Conservation (phyloP, 106 monocot species). For the Dendrobium catenatum region DNA sequence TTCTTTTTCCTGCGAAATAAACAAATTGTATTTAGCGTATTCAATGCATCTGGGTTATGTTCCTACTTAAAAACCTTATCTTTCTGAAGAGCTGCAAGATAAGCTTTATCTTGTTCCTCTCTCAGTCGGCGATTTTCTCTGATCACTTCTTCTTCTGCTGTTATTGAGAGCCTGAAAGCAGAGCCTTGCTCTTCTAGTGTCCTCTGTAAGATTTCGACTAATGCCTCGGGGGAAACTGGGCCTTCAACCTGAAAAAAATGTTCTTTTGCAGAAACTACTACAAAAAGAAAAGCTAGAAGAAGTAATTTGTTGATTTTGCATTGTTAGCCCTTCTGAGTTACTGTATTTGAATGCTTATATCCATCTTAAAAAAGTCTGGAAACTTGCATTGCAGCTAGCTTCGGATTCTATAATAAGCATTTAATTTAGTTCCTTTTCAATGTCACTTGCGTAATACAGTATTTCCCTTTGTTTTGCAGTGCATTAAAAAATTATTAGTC, state of each 20-base stretch:
- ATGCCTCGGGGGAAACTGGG: slow-evolving; percentile 22
- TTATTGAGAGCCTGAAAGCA: slow-evolving; percentile 16
- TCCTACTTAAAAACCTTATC: slow-evolving; percentile 16
- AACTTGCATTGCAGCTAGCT: not conserved
- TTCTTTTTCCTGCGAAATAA: slow-evolving; percentile 24
- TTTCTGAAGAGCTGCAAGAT: slow-evolving; percentile 16
- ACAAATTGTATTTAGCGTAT: not conserved
- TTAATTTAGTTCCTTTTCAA: too few relatives aligned
- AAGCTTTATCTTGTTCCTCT: slow-evolving; percentile 24
- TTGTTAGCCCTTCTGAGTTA: too few relatives aligned
- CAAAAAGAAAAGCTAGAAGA: too few relatives aligned
- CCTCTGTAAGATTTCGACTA: slow-evolving; percentile 28
- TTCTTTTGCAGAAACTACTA: too few relatives aligned
- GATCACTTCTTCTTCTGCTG: slow-evolving; percentile 10
- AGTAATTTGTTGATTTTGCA: too few relatives aligned
- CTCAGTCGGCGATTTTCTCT: slow-evolving; percentile 11
- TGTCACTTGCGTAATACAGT: too few relatives aligned
- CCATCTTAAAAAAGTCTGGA: not conserved
- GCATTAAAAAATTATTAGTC: too few relatives aligned
- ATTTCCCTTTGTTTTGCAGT: too few relatives aligned
- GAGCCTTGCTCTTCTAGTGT: slow-evolving; percentile 25
- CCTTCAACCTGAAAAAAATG: slow-evolving; percentile 22
- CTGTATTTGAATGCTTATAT: not conserved
- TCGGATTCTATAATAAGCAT: not conserved
- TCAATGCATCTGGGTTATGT: not conserved